phyloP scores from a whole-genome alignment of 768 basidiomycete species.

The Phylloporus sp. region DNA sequence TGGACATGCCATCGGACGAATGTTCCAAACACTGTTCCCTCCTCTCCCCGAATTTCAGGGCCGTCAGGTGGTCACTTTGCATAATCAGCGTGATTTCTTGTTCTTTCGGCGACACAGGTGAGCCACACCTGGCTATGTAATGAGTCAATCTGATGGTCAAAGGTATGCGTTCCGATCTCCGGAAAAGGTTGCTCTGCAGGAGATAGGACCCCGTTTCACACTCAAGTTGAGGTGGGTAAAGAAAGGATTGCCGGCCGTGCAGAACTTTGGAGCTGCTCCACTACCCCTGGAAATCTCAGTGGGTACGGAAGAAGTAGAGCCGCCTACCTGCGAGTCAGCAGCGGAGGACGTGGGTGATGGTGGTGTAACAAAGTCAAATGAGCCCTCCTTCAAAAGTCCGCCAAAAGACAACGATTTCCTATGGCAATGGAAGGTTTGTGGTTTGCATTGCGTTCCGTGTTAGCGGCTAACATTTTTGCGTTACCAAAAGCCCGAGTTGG shows the following conservation, averaged over 20 bases:
- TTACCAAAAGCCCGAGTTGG: slow-evolving; percentile 85
- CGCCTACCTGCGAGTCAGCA: slow-evolving; percentile 12
- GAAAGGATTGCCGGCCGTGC: slow-evolving; percentile 83
- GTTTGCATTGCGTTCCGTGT: neutral
- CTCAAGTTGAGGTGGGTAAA: slow-evolving; percentile 87
- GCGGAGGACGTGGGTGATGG: slow-evolving; percentile 12
- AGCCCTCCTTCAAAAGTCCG: slow-evolving; percentile 33
- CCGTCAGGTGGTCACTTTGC: slow-evolving; percentile 93
- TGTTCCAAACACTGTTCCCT: slow-evolving; percentile 97
- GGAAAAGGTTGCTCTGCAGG: slow-evolving; percentile 90
- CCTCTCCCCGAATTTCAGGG: slow-evolving; percentile 94
- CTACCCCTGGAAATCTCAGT: slow-evolving; percentile 53
- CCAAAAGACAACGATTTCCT: slow-evolving; percentile 74
- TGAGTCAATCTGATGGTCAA: slow-evolving; percentile 6
- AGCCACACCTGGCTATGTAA: slow-evolving; percentile 17
- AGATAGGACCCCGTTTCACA: slow-evolving; percentile 97
- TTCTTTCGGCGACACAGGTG: slow-evolving; percentile 96
- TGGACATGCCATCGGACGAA: slow-evolving; percentile 87
- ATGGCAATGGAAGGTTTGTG: slow-evolving; percentile 87
- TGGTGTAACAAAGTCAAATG: slow-evolving; percentile 15
- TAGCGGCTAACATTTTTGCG: slow-evolving; percentile 2
- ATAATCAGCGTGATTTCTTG: slow-evolving; percentile 96
- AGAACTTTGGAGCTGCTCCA: slow-evolving; percentile 60
- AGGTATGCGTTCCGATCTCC: slow-evolving; percentile 91
- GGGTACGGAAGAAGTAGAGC: slow-evolving; percentile 31